Percentiles rank a stretch among this genome's conserved stretches.
Evolutionary conservation across 345 rosid species (phyloP).

Genomic region (Populus deltoides): DNA sequence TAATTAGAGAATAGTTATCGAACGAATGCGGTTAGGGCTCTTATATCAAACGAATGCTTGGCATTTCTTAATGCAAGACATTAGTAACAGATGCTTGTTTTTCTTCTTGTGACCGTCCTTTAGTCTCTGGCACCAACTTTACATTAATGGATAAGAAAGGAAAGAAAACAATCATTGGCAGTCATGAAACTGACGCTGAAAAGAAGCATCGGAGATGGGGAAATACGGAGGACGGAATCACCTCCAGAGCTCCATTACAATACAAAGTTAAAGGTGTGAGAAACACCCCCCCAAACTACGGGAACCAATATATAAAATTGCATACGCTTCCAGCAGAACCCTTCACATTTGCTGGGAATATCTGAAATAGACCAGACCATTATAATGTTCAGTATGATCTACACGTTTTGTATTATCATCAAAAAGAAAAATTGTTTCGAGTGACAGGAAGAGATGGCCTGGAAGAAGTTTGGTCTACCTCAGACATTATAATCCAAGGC

Average conservation of each 20-base stretch:
- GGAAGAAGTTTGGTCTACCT: conserved; percentile 9
- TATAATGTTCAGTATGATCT: background rate
- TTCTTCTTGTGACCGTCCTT: conserved; percentile 13
- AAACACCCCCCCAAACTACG: conserved; percentile 35
- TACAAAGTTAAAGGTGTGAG: conserved; percentile 42
- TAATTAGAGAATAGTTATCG: no score
- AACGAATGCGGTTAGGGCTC: no score
- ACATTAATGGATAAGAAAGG: background rate
- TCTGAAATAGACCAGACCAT: conserved; percentile 12
- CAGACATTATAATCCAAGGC: conserved; percentile 37
- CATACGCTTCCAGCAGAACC: conserved; percentile 48
- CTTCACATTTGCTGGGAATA: conserved; percentile 48
- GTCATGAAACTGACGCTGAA: background rate
- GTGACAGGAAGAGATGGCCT: no score
- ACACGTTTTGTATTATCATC: no score
- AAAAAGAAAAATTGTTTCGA: no score
- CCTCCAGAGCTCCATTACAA: conserved; percentile 43
- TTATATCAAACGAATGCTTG: no score
- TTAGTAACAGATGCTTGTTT: background rate
- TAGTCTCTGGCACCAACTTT: conserved; percentile 15
- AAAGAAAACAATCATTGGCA: background rate
- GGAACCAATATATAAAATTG: conserved; percentile 34
- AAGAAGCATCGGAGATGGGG: no score
- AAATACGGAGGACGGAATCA: background rate
- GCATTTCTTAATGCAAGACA: no score